Evolutionary conservation across 139 green algal species (phyloP), one percentile per base, ranked within the genome.

Genomic region (Chlorella sp.): DNA sequence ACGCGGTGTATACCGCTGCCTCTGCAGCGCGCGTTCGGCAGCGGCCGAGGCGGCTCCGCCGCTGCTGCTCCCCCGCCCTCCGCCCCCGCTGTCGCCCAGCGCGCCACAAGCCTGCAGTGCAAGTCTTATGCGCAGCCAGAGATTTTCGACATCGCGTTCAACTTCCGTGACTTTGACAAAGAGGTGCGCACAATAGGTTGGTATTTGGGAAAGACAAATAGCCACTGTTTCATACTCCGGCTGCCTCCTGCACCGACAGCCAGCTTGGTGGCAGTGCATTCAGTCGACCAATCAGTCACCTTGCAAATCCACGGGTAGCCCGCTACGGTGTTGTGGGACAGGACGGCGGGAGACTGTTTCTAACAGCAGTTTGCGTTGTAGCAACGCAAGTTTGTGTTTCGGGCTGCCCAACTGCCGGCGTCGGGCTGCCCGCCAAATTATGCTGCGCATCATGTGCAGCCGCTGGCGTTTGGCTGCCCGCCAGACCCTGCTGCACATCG

Each of bases 121-220:
- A 39, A 26, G 18, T 64, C 89, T 0, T 92, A 92, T 40, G 60
- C 86, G 4, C 28, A 79, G 21, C 90, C 90, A 2, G 81, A 42
- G 28, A 57, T 91, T 18, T 93, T 91, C 28, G 83, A 89, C 30
- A 89, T 93, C 28, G 90, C 90, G 5, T 93, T 93, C 81, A 83
- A 39, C 60, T 93, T 93, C 57, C n/a, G 90, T 7, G 76, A 93
- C 48, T 93, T 91, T 75, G 87, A 91, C 0, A 36, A 82, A 37
- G 90, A 93, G 86, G 87, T 86, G 34, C 19, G 85, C 11, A 16
- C 32, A 0, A 16, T 37, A 2, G 30, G 2, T 1, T 48, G 30
- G 32, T 11, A 42, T 32, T n/a, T 83, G 69, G 26, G 11, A 28
- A 75, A 5, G 32, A 22, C 32, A 32, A 18, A 28, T 11, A 32